Percentiles rank a stretch among this genome's conserved stretches.
Evolutionary conservation across 2,329 filamentous ascomycete genomes (phyloP).

Genomic region (Phoma sp.): DNA sequence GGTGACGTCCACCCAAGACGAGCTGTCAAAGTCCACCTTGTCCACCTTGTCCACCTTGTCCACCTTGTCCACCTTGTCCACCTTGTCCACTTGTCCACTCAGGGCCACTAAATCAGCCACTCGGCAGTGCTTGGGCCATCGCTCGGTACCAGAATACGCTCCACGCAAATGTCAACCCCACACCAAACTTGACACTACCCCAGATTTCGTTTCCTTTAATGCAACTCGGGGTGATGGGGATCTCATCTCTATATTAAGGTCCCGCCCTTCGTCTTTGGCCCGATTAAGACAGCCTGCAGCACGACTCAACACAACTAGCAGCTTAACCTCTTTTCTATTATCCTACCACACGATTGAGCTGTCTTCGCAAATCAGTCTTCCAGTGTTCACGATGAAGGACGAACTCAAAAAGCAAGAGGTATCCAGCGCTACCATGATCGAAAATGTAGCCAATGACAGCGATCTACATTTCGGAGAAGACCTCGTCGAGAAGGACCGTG

Average conservation of each 20-base stretch:
- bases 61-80: too few relatives aligned
- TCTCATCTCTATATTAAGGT: not conserved
- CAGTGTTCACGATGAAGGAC: not conserved
- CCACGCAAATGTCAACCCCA: not conserved
- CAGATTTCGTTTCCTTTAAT: conserved; percentile 1
- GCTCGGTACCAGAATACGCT: not conserved
- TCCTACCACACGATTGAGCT: not conserved
- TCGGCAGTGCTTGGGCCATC: not conserved
- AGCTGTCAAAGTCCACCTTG: not conserved
- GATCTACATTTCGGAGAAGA: conserved; percentile 8
- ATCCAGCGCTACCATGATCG: conserved; percentile 8
- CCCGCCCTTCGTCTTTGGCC: too few relatives aligned
- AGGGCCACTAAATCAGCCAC: not conserved
- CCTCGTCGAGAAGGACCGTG: conserved; percentile 11
- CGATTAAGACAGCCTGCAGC: not conserved
- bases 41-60: not conserved
- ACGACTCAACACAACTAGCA: not conserved
- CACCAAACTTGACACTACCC: not conserved
- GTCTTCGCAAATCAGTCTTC: too few relatives aligned
- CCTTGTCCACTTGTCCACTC: not conserved
- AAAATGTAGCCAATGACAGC: conserved; percentile 2
- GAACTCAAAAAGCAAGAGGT: conserved; percentile 1
- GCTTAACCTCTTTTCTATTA: too few relatives aligned
- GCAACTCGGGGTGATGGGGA: not conserved
- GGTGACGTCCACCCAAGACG: not conserved